These are phyloP conservation scores for Lecanicillium sp. DNA, from an alignment of 2,329 filamentous ascomycete species.

Conservation along the genomic window DNA sequence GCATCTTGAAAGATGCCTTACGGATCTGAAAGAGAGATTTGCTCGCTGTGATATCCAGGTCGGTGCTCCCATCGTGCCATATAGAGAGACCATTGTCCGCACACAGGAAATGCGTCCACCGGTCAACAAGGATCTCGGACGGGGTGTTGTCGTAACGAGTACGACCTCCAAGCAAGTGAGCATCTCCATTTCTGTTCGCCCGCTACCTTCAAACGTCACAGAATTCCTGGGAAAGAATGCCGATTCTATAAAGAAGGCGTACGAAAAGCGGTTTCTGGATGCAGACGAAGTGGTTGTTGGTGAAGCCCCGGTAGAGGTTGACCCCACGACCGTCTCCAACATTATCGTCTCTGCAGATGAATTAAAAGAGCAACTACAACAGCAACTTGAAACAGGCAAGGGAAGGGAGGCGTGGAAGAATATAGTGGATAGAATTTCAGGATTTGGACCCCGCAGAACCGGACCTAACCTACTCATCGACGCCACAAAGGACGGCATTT, in stretches of 20 bases:
- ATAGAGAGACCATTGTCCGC: constrained; percentile 82
- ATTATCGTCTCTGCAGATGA: constrained; percentile 63
- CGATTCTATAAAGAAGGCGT: constrained; percentile 69
- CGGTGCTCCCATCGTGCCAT: constrained; percentile 90
- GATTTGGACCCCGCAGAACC: constrained; percentile 77
- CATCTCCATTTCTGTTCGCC: constrained; percentile 67
- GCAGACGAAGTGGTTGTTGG: constrained; percentile 25
- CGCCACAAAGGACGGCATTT: constrained; percentile 61
- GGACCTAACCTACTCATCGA: constrained; percentile 90
- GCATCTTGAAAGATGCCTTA: constrained; percentile 87
- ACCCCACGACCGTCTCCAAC: constrained; percentile 50
- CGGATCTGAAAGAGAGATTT: constrained; percentile 86
- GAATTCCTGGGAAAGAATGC: constrained; percentile 79
- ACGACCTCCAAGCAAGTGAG: constrained; percentile 83
- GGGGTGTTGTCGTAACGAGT: constrained; percentile 66
- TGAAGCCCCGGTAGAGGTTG: constrained; percentile 36
- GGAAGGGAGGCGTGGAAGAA: constrained; percentile 68
- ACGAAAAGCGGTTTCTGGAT: constrained; percentile 53
- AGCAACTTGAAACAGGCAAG: constrained; percentile 62
- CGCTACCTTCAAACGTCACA: constrained; percentile 69
- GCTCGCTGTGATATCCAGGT: constrained; percentile 92
- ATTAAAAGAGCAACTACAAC: constrained; percentile 64
- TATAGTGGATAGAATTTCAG: constrained; percentile 71
- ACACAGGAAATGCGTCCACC: constrained; percentile 88
- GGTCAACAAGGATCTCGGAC: constrained; percentile 74